phyloP scores from a whole-genome alignment of 2,329 filamentous ascomycete genomes.

The Exophiala aquamarina region DNA sequence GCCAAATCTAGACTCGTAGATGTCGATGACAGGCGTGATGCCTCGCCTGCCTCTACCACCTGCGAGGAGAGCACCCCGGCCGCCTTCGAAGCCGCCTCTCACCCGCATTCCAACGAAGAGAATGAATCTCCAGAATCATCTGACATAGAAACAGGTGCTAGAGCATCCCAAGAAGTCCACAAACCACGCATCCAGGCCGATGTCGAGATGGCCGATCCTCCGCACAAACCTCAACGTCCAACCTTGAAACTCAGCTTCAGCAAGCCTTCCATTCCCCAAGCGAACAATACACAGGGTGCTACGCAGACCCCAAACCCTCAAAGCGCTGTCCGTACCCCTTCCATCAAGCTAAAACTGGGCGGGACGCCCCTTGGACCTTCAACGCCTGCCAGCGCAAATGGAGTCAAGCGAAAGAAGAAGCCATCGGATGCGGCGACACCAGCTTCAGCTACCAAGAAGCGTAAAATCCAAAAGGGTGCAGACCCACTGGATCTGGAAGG shows the following conservation, averaged over 20 bases:
- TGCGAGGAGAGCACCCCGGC: neutral
- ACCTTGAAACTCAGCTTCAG: constrained; percentile 31
- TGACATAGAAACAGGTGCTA: neutral
- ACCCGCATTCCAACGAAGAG: constrained; percentile 12
- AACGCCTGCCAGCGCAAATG: constrained; percentile 11
- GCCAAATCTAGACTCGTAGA: constrained; percentile 17
- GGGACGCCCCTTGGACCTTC: constrained; percentile 7
- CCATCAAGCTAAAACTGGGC: constrained; percentile 28
- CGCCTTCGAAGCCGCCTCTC: neutral
- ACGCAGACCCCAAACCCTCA: constrained; percentile 20
- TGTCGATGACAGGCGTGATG: neutral
- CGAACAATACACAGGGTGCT: constrained; percentile 13
- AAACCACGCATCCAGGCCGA: neutral
- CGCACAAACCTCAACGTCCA: constrained; percentile 21
- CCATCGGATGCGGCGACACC: constrained; percentile 10
- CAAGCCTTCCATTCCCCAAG: constrained; percentile 16
- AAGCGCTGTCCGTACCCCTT: constrained; percentile 21
- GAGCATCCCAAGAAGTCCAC: neutral
- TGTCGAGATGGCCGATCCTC: constrained; percentile 15
- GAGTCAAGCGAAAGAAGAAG: constrained; percentile 24
- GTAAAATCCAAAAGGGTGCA: constrained; percentile 16
- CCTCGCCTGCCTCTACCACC: neutral
- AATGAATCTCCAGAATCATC: constrained; percentile 12
- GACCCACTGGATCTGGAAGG: constrained; percentile 15
- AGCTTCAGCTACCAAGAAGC: constrained; percentile 33